Evolutionary conservation across 2,329 filamentous ascomycete species (phyloP).

Genomic region (Colletotrichum euphorbiae): DNA sequence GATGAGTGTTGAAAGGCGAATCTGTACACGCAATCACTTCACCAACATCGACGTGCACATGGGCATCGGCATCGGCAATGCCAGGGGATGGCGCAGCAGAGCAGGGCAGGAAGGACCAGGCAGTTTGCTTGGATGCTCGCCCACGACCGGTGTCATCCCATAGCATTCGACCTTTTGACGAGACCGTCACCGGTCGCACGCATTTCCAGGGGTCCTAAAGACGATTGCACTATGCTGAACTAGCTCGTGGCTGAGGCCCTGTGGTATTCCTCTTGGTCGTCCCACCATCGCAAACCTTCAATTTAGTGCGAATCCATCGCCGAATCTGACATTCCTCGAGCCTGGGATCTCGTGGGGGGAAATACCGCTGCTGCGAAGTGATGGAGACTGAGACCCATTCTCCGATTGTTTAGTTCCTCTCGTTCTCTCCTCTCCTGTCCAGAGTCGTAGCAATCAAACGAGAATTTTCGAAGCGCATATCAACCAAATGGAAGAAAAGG

Average conservation of each 20-base stretch:
- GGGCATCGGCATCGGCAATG: constrained; percentile 2
- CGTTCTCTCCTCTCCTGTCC: constrained; percentile 15
- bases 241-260: constrained; percentile 26
- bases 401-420: constrained; percentile 10
- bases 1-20: constrained; percentile 4
- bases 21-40: constrained; percentile 12
- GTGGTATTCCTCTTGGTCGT: constrained; percentile 20
- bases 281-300: constrained; percentile 27
- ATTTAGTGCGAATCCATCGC: constrained; percentile 23
- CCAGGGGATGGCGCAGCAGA: background rate
- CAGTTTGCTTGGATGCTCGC: constrained; percentile 17
- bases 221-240: constrained; percentile 14
- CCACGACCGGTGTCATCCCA: constrained; percentile 24
- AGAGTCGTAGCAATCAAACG: constrained; percentile 21
- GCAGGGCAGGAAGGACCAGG: constrained; percentile 5
- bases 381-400: constrained; percentile 30
- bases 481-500: constrained; percentile 13
- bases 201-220: constrained; percentile 8
- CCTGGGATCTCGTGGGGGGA: constrained; percentile 19
- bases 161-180: constrained; percentile 12
- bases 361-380: constrained; percentile 27
- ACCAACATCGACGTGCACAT: background rate
- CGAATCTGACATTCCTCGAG: constrained; percentile 19
- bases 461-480: constrained; percentile 7
- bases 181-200: constrained; percentile 14